Conservation (phyloP, 139 green algal species). For the Diplosphaera chodatii region DNA sequence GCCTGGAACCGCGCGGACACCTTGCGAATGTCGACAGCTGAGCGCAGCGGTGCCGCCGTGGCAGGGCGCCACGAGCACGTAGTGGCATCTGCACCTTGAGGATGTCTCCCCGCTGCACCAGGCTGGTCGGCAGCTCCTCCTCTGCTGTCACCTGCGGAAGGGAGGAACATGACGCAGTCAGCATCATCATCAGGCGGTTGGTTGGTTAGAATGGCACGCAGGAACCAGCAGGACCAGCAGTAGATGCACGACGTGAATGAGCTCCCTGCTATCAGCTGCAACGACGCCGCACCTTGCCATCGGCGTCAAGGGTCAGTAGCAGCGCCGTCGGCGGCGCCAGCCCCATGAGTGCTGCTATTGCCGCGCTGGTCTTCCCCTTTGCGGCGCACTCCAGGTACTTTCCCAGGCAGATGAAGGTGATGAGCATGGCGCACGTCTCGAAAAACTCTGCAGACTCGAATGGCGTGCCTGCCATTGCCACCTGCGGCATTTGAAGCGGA, state of each 20-base stretch:
- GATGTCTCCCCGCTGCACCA: slow-evolving; percentile 84
- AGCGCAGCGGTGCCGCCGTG: too few relatives aligned
- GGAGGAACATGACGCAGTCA: not conserved
- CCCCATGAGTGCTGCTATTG: slow-evolving; percentile 69
- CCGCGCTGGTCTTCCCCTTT: slow-evolving; percentile 74
- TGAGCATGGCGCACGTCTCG: slow-evolving; percentile 94
- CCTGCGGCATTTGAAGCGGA: too few relatives aligned
- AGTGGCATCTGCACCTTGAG: slow-evolving; percentile 77
- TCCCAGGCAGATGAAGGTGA: slow-evolving; percentile 93
- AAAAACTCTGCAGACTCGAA: slow-evolving; percentile 93
- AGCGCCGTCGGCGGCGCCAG: slow-evolving; percentile 69
- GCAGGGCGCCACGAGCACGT: too few relatives aligned
- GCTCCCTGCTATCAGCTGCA: too few relatives aligned
- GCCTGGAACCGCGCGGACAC: too few relatives aligned
- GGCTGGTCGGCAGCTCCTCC: slow-evolving; percentile 55
- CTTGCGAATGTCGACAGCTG: too few relatives aligned
- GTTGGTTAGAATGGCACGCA: too few relatives aligned
- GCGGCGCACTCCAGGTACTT: slow-evolving; percentile 62
- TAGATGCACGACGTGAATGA: too few relatives aligned
- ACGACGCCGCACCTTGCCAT: not conserved
- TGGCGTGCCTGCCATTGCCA: not conserved
- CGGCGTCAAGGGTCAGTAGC: slow-evolving; percentile 52
- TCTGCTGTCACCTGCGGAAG: slow-evolving; percentile 16
- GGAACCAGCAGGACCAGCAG: too few relatives aligned
- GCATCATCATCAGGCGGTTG: too few relatives aligned